These are phyloP conservation scores for Thielaviopsis musarum DNA, from an alignment of 2,329 filamentous ascomycete species.

Conservation along the genomic window DNA sequence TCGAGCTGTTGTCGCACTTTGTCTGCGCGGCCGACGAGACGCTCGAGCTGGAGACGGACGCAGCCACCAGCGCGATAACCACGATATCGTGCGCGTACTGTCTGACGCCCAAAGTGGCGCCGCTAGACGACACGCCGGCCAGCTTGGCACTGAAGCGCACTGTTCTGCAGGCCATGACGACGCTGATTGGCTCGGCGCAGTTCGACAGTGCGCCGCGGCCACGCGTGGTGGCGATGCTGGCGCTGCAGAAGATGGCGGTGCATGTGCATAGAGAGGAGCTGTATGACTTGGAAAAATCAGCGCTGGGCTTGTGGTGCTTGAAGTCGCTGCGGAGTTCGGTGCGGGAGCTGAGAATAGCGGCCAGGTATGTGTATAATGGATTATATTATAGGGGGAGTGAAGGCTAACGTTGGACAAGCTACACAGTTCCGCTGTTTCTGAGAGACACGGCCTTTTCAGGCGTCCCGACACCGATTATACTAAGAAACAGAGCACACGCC, in stretches of 20 bases:
- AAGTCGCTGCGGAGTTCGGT: constrained; percentile 68
- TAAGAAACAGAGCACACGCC: constrained; percentile 25
- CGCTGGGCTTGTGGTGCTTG: constrained; percentile 64
- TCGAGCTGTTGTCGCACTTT: constrained; percentile 38
- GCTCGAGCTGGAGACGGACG: constrained; percentile 17
- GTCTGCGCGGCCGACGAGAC: constrained; percentile 37
- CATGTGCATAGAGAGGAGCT: constrained; percentile 45
- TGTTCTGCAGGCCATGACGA: constrained; percentile 23
- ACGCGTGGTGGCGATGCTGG: constrained; percentile 54
- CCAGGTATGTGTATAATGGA: constrained; percentile 37
- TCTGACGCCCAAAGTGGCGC: constrained; percentile 5
- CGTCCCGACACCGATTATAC: constrained; percentile 15
- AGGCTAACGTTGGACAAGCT: constrained; percentile 24
- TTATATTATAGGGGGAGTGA: not conserved
- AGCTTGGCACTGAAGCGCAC: constrained; percentile 1
- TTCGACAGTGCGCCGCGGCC: constrained; percentile 40
- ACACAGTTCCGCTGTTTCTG: constrained; percentile 50
- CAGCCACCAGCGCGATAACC: not conserved
- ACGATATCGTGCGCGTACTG: constrained; percentile 7
- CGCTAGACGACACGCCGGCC: constrained; percentile 6
- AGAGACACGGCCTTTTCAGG: constrained; percentile 13
- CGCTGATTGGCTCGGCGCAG: constrained; percentile 25
- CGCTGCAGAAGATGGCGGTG: constrained; percentile 49
- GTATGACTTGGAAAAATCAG: constrained; percentile 50
- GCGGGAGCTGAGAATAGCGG: constrained; percentile 68